Base-by-base conservation (phyloP, 257 asterid genomes). In the Cruciata laevipes region DNA sequence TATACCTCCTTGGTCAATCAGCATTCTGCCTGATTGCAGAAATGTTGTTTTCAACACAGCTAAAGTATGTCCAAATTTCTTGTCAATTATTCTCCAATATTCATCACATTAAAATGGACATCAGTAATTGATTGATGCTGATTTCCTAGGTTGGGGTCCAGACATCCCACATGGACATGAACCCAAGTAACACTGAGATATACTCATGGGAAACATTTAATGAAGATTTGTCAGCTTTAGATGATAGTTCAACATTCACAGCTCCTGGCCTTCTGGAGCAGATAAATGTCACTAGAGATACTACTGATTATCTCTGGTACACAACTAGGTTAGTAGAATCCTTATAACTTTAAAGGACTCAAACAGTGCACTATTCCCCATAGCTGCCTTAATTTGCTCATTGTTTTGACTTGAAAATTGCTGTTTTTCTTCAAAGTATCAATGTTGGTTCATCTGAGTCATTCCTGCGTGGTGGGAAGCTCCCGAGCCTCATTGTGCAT, bases 21-120 rank as follows among this genome's bases (percentile, higher is more conserved):
- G 99, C 83, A 90, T 94, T 73, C 96, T 94, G 60, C 96, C 96
- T 0, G 96, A 88, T 73, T 94, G 99, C 95, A 83, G 86, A 76
- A 88, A 82, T 49, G 97, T 81, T 6, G 97, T 82, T 68, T 94
- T 87, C 76, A 94, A 88, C 66, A 90, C 99, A 30, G 99, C 99
- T 78, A 88, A 85, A 69, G 99, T 90, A 88, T 0, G 95, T 72
- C 23, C 37, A 37, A 35, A 38, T 63, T 23, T 12, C 24, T 9
- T 52, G 25, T 33, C 55, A 20, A 58, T 0, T 21, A 5, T 61
- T 47, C 18, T 55, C 17, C 17, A 27, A 44, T 40, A 40, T 10
- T 33, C 25, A 8, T 23, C 2, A 35, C 35, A 24, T 40, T 33
- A 37, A 44, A 37, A 44, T 7, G 18, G 58, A 61, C 56, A 18